phyloP scores from a whole-genome alignment of 148 eudicot genomes.

The Gaultheria prostrata region DNA sequence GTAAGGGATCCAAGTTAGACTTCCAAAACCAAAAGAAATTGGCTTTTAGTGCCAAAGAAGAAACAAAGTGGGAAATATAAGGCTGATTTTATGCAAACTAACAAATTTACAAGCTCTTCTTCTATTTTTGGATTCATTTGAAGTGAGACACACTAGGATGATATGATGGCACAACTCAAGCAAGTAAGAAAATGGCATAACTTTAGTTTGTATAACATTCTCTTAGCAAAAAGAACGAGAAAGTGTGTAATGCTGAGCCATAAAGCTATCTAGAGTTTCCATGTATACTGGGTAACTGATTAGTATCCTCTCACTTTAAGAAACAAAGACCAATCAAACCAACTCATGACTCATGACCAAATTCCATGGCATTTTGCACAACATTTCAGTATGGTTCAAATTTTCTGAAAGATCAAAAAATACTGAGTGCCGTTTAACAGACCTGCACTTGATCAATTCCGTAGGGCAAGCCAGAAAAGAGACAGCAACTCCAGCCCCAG shows the following conservation, averaged over 20 bases:
- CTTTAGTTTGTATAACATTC: not conserved
- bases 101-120: not conserved
- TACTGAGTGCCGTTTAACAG: not conserved
- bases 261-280: not conserved
- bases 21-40: not conserved
- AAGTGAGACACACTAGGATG: not conserved
- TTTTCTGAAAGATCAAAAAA: not conserved
- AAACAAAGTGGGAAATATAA: not conserved
- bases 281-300: not conserved
- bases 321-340: not conserved
- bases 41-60: not conserved
- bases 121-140: not conserved
- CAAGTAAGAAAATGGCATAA: not conserved
- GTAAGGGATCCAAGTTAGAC: conserved; percentile 2
- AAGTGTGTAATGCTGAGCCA: not conserved
- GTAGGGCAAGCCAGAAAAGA: conserved; percentile 89
- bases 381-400: not conserved
- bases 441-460: conserved; percentile 95
- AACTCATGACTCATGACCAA: not conserved
- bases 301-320: not conserved
- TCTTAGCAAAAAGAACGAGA: not conserved
- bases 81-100: not conserved
- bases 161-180: not conserved
- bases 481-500: conserved; percentile 92
- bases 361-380: not conserved